phyloP scores from a whole-genome alignment of 352 stramenopile genomes.

The Globisporangium orthogonon region DNA sequence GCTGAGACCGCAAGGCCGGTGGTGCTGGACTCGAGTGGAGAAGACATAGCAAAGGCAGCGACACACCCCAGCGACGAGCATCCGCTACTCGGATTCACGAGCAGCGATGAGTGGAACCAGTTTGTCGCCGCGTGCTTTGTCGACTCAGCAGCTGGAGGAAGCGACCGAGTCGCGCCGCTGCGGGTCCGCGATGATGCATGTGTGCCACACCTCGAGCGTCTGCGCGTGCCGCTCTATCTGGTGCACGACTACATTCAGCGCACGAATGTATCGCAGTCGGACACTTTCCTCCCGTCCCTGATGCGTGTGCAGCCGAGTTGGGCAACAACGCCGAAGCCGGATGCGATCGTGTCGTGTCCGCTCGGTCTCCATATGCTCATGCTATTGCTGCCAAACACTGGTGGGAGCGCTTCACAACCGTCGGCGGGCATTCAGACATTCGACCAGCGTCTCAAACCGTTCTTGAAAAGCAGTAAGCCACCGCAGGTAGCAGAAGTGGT shows the following conservation, averaged over 20 bases:
- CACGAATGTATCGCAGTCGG: conserved; percentile 29
- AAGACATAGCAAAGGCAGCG: conserved; percentile 7
- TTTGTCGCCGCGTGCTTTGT: conserved; percentile 24
- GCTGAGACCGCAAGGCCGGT: conserved; percentile 26
- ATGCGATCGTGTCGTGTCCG: conserved; percentile 31
- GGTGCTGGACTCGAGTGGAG: conserved; percentile 17
- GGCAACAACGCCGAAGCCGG: neutral
- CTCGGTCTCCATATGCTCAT: conserved; percentile 56
- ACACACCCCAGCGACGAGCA: conserved; percentile 5
- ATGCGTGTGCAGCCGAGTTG: conserved; percentile 9
- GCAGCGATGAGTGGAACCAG: conserved; percentile 1
- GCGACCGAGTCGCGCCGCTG: conserved; percentile 8
- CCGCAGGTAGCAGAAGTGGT: conserved; percentile 17
- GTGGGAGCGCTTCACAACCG: neutral
- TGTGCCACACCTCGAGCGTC: conserved; percentile 23
- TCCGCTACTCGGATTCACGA: conserved; percentile 18
- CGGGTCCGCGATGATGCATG: conserved; percentile 26
- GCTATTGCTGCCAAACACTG: conserved; percentile 12
- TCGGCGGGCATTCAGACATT: conserved; percentile 18
- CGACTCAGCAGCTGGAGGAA: neutral
- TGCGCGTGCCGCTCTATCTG: conserved; percentile 46
- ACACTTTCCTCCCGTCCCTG: conserved; percentile 29
- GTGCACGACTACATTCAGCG: conserved; percentile 67
- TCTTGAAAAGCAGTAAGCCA: neutral
- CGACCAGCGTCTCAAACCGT: conserved; percentile 25